Conservation (phyloP, 257 asterid genomes). For the Solanum corneliomulleri region DNA sequence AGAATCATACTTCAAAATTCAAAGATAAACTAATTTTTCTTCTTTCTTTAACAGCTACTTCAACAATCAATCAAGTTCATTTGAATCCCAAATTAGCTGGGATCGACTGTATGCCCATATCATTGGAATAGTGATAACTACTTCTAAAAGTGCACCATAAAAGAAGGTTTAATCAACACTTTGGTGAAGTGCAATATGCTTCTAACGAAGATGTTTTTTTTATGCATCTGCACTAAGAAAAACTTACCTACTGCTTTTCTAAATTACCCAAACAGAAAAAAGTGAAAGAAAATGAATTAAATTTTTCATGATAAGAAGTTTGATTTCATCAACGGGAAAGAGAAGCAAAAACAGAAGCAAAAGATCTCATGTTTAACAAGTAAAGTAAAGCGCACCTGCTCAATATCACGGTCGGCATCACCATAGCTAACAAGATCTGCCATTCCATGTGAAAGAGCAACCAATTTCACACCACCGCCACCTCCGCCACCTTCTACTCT, state of each 20-base stretch:
- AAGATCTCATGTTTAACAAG: background rate
- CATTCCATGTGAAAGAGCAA: conserved; percentile 84
- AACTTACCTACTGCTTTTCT: background rate
- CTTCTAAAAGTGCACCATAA: background rate
- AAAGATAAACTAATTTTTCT: background rate
- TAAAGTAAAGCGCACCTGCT: conserved; percentile 43
- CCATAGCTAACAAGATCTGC: conserved; percentile 92
- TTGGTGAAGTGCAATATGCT: background rate
- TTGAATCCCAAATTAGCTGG: background rate
- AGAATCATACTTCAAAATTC: background rate
- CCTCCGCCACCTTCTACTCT: conserved; percentile 52
- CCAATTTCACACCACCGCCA: conserved; percentile 62
- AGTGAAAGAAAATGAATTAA: background rate
- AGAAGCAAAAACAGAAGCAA: background rate
- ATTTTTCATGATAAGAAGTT: background rate
- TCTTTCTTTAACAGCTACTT: background rate
- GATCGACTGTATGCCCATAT: background rate
- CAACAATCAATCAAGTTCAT: background rate
- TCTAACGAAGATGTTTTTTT: conserved; percentile 1
- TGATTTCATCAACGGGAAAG: background rate
- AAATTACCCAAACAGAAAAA: background rate
- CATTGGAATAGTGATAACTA: background rate
- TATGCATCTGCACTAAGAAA: background rate
- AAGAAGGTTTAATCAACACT: background rate
- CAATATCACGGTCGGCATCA: conserved; percentile 73